Percentiles rank a stretch among this genome's conserved stretches.
Evolutionary conservation across 208 protist genomes (phyloP).

Genomic region (Leishmania tarentolae): DNA sequence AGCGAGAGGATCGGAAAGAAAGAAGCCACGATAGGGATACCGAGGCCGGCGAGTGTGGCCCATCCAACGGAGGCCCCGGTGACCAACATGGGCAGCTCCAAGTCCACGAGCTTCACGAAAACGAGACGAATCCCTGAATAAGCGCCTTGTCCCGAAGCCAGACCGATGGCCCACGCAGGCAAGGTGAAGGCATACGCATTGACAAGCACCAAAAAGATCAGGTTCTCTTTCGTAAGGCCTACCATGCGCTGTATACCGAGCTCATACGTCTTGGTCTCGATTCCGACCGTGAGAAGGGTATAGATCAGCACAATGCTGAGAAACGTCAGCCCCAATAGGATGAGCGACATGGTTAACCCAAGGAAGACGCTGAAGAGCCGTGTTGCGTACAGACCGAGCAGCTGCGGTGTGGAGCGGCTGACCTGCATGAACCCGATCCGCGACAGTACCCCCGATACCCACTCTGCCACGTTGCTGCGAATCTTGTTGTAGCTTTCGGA

Average conservation of each 20-base stretch:
- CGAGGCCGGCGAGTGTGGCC: slow-evolving; percentile 77
- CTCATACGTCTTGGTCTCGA: slow-evolving; percentile 95
- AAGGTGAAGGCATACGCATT: slow-evolving; percentile 80
- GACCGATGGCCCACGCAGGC: slow-evolving; percentile 78
- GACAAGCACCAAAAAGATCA: slow-evolving; percentile 59
- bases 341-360: slow-evolving; percentile 90
- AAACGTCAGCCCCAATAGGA: slow-evolving; percentile 82
- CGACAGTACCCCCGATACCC: slow-evolving; percentile 45
- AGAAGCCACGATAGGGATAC: slow-evolving; percentile 83
- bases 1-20: slow-evolving; percentile 91
- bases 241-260: slow-evolving; percentile 94
- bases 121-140: slow-evolving; percentile 44
- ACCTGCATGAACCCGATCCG: slow-evolving; percentile 79
- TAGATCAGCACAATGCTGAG: slow-evolving; percentile 95
- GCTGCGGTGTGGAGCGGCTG: slow-evolving; percentile 39
- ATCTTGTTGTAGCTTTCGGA: slow-evolving; percentile 57
- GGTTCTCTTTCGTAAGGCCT: slow-evolving; percentile 59
- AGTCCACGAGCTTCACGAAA: slow-evolving; percentile 43
- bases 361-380: slow-evolving; percentile 89
- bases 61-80: slow-evolving; percentile 52
- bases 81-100: slow-evolving; percentile 45
- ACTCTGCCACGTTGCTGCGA: slow-evolving; percentile 45
- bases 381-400: slow-evolving; percentile 47
- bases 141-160: slow-evolving; percentile 61
- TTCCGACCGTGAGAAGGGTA: slow-evolving; percentile 91